Base-by-base conservation (phyloP, 2,329 filamentous ascomycete genomes). In the Exophiala lecanii-corni region DNA sequence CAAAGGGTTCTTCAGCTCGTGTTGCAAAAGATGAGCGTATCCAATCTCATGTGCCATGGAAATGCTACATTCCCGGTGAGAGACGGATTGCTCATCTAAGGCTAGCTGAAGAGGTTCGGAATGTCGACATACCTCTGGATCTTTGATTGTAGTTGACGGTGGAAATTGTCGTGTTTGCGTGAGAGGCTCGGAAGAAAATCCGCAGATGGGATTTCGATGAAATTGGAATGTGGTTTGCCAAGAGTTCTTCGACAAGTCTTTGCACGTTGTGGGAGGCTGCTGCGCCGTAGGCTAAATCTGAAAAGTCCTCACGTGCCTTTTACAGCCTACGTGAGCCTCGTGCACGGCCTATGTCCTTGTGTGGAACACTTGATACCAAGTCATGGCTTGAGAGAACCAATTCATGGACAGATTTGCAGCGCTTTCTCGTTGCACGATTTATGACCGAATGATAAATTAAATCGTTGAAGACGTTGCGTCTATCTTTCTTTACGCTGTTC, bases 1-100 rank as follows among this genome's bases (percentile, higher is more conserved):
- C 68, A 62, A 71, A 78, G 76, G 78, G 78, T 79, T 83, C 78
- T 81, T 81, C 75, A 79, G 76, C 79, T 79, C 76, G 68, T 77
- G 67, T 62, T 60, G 68, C 58, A 48, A 52, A 47, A 49, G 45
- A 53, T 51, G 49, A 54, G 49, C 48, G 49, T 55, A 41, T 55
- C 50, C 43, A 9, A 36, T 25, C 34, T 16, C 43, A 43, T 39
- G 39, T 16, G 16, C 13, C 19, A 26, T 36, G 45, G 35, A 50
- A 49, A 53, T 48, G 34, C 23, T 54, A 54, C 51, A 52, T 42
- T 47, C 37, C 37, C 42, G 36, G 19, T 9, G 16, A 26, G 33
- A 45, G 23, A 35, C 34, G 42, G 50, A 56, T 49, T 53, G 50
- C 50, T 53, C 52, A 56, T 53, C 50, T 45, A 42, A 50, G 54